Evolutionary conservation across 148 eudicot species (phyloP), one percentile per base, ranked within the genome.

Genomic region (Silene uniflora): DNA sequence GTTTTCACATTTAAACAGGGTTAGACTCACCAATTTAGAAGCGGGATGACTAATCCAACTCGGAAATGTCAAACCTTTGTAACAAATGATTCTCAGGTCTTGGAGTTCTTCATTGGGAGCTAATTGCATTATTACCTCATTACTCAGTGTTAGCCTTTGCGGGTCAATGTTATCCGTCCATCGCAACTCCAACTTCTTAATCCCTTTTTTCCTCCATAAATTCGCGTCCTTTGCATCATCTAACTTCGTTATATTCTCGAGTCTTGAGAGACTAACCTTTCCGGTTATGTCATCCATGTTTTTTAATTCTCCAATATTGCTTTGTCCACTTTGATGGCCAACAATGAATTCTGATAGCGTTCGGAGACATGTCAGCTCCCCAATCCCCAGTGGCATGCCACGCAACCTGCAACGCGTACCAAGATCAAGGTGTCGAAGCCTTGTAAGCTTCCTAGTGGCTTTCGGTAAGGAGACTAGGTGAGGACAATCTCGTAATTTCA

Each of bases 1-100:
- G 25, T 54, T 72, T 65, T 58, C 65, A 72, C 76, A 78, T 18
- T 78, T 78, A 71, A 78, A 78, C 44, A 78, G 71, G 56, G 76
- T 72, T 13, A 78, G 64, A 9, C 49, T 72, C 21, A 22, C 64
- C 12, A 78, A 71, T 5, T 72, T 72, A 2, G 16, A 72, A 2
- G 27, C 55, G 2, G 58, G 75, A 18, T 71, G 46, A 23, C 76
- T 65, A 52, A 78, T 64, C 80, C 80, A 78, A 72, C 25, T 64
- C 11, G 80, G 80, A 49, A 78, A 72, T 17, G 23, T 35, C 5
- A 54, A 63, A 5, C 80, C 80, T 64, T 54, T 39, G 12, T 62
- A 78, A 54, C 65, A 71, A 55, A 72, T 4, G 54, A 78, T 65
- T 39, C 62, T 46, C 23, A 78, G 44, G 56, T 72, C 25, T 64